Evolutionary conservation across 306 rosid species (phyloP), one percentile per base, ranked within the genome.

Genomic region (Geum urbanum): DNA sequence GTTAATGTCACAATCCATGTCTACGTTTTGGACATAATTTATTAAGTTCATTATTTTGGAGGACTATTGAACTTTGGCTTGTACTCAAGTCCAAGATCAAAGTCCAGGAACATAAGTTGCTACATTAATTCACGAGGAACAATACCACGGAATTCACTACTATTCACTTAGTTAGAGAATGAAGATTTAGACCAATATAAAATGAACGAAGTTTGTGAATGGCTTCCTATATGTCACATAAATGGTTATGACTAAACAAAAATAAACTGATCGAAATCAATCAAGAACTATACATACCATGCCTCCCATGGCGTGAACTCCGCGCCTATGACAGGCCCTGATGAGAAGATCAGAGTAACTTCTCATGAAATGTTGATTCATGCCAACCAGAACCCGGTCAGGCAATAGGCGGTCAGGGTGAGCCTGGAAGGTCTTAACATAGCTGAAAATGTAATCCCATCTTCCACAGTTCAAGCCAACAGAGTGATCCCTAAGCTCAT

Each of bases 391-490:
- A 64, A 88, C 86, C 35, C 97, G 78, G 75, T 90, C 96, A 0
- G 98, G 97, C 22, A 94, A 79, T 2, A 94, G 80, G 59, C 98
- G 95, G 74, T 94, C 87, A 0, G 89, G 83, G 80, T 90, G 95
- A 81, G 83, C 84, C 67, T 87, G 96, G 73, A 94, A 94, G 73
- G 97, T 94, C 77, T 90, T 94, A 64, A 94, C 92, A 76, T 94
- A 94, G 80, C 98, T 94, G 73, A 94, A 90, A 47, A 94, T 94
- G 81, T 90, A 94, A 84, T 94, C 98, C 97, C 98, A 90, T 39
- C 98, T 84, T 44, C 97, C 98, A 74, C 98, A 88, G 79, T 94
- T 94, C 48, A 94, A 76, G 8, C 97, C 96, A 56, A 79, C 89
- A 7, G 97, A 88, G 55, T 94, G 97, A 15, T 94, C 90, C 79